Base-by-base conservation (phyloP, 2,329 filamentous ascomycete species). In the Penicillium sp. region DNA sequence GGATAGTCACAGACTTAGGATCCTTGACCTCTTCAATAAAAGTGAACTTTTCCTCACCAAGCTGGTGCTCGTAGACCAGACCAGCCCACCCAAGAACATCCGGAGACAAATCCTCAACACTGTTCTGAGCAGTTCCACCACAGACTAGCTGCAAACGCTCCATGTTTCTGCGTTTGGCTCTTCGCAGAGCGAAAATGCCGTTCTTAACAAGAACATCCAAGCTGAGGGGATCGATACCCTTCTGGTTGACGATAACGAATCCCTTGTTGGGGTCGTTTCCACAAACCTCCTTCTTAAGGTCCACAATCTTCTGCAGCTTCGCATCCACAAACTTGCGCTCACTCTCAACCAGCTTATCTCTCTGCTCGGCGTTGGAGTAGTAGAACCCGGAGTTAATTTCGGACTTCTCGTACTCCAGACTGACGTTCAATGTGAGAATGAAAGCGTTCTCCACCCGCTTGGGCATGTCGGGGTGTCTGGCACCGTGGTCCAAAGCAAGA, bases 301-400 rank as follows among this genome's bases (percentile, higher is more conserved):
- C 93, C 13, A 99, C 90, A 73, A 99, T 97, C 82, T 96, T 97
- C 77, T 92, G 89, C 65, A 99, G 79, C 82, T 97, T 99, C 63
- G 94, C 87, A 69, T 99, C 94, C 44, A 99, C 92, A 68, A 97
- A 97, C 60, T 90, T 86, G 62, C 94, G 89, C 80, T 99, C 94
- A 70, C 91, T 96, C 80, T 97, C 94, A 11, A 99, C 94, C 39
- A 99, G 85, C 82, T 97, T 99, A 70, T 97, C 94, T 64, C 94
- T 86, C 80, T 99, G 94, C 64, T 97, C 92, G 29, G 94, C 94
- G 71, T 88, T 96, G 35, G 90, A 96, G 80, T 99, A 99, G 83
- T 96, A 99, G 82, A 99, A 99, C 50, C 92, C 87, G 39, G 92
- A 97, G 84, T 99, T 99, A 76, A 99, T 96, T 78, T 99, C 94